Percentiles rank a stretch among this genome's conserved stretches.
Conservation (phyloP, 306 rosid genomes). For the Quercus agrifolia region DNA sequence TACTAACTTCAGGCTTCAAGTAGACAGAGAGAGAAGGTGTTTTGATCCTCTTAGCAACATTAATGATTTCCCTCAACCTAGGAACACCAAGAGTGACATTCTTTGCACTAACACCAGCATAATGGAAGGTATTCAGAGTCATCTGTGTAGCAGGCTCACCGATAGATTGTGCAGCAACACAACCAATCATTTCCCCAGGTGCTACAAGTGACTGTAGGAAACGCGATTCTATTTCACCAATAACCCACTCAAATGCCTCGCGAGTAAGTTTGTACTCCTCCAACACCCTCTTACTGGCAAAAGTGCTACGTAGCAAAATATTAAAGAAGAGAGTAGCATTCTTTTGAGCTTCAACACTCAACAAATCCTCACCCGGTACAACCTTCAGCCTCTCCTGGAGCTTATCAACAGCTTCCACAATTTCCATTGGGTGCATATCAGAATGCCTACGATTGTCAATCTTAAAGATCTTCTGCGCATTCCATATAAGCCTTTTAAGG, state of each 20-base stretch:
- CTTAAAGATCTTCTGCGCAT: conserved; percentile 94
- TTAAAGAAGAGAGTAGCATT: conserved; percentile 90
- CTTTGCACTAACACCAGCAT: conserved; percentile 99
- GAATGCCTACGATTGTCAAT: conserved; percentile 94
- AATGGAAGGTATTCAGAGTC: conserved; percentile 99
- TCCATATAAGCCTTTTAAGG: conserved; percentile 95
- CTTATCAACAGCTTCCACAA: conserved; percentile 97
- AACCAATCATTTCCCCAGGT: conserved; percentile 99
- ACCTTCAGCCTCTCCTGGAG: conserved; percentile 96
- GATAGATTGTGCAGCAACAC: conserved; percentile 96
- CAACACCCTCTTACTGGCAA: conserved; percentile 94
- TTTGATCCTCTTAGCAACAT: conserved; percentile 95
- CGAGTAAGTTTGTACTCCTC: conserved; percentile 97
- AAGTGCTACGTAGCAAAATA: conserved; percentile 92
- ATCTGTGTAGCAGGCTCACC: conserved; percentile 99
- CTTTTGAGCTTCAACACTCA: conserved; percentile 96
- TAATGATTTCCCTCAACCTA: conserved; percentile 93
- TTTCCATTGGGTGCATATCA: conserved; percentile 99
- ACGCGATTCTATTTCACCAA: conserved; percentile 95
- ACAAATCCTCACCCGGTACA: conserved; percentile 89
- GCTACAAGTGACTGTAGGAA: conserved; percentile 96
- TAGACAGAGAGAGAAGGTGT: conserved; percentile 92
- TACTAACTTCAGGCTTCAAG: conserved; percentile 75
- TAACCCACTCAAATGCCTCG: conserved; percentile 98
- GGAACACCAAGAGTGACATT: conserved; percentile 98